Conservation (phyloP, 208 protist species). For the Leishmania major region DNA sequence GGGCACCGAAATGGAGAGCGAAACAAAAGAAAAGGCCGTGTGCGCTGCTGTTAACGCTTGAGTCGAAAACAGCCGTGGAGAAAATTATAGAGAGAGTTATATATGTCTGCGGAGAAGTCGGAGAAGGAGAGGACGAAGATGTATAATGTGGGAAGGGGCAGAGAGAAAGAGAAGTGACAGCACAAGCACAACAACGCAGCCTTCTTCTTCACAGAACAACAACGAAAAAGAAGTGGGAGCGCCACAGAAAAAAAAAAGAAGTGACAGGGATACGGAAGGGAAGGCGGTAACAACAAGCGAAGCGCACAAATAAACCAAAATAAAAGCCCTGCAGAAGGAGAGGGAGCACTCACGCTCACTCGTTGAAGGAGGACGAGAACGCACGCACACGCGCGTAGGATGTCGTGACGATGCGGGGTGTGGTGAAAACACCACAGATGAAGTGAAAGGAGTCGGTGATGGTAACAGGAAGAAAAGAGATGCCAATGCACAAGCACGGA, state of each 20-base stretch:
- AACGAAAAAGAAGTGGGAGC: neutral
- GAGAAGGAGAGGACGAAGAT: neutral
- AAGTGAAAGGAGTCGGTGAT: neutral
- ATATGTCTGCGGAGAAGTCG: neutral
- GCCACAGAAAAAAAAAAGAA: neutral
- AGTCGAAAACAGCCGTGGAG: neutral
- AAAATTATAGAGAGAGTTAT: too few relatives aligned
- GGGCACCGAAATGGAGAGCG: neutral
- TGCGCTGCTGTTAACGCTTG: too few relatives aligned
- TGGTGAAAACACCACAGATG: neutral
- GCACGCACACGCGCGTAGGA: neutral
- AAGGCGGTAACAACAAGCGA: neutral
- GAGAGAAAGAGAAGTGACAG: neutral
- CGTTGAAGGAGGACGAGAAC: neutral
- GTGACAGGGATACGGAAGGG: too few relatives aligned
- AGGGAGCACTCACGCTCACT: neutral
- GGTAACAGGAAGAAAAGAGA: too few relatives aligned
- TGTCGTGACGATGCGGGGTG: neutral
- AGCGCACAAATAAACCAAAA: neutral
- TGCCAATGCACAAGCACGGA: neutral
- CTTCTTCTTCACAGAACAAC: neutral
- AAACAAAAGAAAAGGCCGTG: neutral
- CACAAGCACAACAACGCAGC: neutral
- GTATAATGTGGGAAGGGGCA: neutral
- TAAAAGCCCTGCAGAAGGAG: neutral